Percentiles rank a stretch among this genome's conserved stretches.
These are phyloP conservation scores for Fusarium pilosicola DNA, from an alignment of 2,329 filamentous ascomycete species.

Conservation along the genomic window DNA sequence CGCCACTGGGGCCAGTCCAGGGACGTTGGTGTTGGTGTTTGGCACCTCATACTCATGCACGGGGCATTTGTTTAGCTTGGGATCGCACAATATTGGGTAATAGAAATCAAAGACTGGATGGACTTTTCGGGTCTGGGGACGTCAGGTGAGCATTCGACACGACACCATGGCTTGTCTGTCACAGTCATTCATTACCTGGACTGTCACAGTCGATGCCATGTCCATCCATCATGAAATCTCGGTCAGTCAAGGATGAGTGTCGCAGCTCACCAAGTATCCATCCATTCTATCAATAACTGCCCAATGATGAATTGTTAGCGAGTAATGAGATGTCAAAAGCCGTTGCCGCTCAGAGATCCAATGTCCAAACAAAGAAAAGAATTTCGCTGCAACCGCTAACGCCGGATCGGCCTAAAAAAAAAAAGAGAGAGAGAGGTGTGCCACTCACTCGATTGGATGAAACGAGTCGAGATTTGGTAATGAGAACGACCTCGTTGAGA, in stretches of 20 bases:
- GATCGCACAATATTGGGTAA: constrained; percentile 57
- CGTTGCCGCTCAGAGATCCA: constrained; percentile 20
- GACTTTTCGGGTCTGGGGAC: constrained; percentile 39
- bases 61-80: constrained; percentile 46
- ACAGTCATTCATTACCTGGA: background rate
- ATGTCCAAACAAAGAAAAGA: constrained; percentile 32
- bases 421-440: constrained; percentile 23
- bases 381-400: constrained; percentile 26
- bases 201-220: background rate
- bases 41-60: constrained; percentile 35
- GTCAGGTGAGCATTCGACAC: constrained; percentile 45
- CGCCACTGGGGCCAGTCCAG: constrained; percentile 29
- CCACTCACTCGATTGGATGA: constrained; percentile 45
- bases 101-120: constrained; percentile 59
- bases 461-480: constrained; percentile 49
- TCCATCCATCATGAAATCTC: constrained; percentile 7
- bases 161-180: constrained; percentile 33
- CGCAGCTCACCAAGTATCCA: constrained; percentile 1
- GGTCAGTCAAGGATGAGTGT: constrained; percentile 2
- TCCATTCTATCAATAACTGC: background rate
- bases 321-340: constrained; percentile 28
- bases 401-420: constrained; percentile 34
- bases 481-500: constrained; percentile 47
- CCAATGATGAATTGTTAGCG: constrained; percentile 33
- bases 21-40: constrained; percentile 35